Evolutionary conservation across 805 yeast genomes (phyloP).

Genomic region (Saccharomycopsis synnaedendra): DNA sequence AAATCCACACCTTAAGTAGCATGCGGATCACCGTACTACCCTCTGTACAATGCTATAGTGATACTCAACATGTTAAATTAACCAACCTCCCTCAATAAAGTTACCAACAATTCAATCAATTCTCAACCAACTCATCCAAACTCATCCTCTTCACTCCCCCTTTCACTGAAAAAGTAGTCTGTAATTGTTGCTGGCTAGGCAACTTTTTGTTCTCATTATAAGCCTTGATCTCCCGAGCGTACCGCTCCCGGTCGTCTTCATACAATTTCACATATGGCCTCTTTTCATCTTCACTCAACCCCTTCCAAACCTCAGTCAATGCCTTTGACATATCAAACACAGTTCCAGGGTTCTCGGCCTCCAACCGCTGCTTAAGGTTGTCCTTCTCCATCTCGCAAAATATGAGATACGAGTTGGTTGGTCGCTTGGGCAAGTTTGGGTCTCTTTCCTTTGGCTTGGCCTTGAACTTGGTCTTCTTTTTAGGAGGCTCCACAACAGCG

Average conservation of each 20-base stretch:
- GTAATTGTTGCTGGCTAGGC: too few species aligned
- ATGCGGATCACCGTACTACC: too few species aligned
- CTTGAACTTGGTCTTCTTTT: slow-evolving; percentile 18
- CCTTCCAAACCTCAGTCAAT: slow-evolving; percentile 80
- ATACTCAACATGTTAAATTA: too few species aligned
- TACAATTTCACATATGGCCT: slow-evolving; percentile 65
- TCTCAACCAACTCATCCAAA: neutral
- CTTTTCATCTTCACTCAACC: slow-evolving; percentile 53
- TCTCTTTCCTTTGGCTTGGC: slow-evolving; percentile 42
- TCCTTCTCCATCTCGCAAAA: slow-evolving; percentile 85
- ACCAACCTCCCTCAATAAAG: too few species aligned
- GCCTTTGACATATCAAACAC: slow-evolving; percentile 60
- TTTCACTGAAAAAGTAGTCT: neutral
- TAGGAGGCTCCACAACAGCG: slow-evolving; percentile 15
- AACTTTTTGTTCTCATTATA: slow-evolving; percentile 24
- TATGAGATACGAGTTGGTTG: slow-evolving; percentile 79
- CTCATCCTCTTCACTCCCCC: neutral
- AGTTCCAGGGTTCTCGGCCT: slow-evolving; percentile 35
- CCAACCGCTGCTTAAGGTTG: slow-evolving; percentile 46
- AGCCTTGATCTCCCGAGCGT: slow-evolving; percentile 57
- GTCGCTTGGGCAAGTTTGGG: slow-evolving; percentile 80
- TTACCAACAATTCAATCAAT: too few species aligned
- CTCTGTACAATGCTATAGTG: too few species aligned
- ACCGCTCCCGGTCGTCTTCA: slow-evolving; percentile 69
- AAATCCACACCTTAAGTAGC: too few species aligned